A percentile compares a stretch with the other conserved stretches of the same genome.
Evolutionary conservation across 139 green algal genomes (phyloP).

Genomic region (Chlamydomonas sp.): DNA sequence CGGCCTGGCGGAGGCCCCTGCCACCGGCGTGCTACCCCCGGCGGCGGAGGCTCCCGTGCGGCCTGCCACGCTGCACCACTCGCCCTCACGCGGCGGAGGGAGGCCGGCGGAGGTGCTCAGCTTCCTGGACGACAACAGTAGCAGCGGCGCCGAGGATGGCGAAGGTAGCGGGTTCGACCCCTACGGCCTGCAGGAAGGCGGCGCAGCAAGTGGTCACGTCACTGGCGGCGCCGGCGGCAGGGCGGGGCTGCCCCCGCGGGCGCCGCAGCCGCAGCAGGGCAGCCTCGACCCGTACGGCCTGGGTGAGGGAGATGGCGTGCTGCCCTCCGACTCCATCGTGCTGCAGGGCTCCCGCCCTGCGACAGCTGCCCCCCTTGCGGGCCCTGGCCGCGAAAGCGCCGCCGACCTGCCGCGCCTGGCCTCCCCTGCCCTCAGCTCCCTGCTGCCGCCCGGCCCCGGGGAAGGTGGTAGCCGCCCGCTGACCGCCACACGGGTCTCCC

Average conservation of each 20-base stretch:
- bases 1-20: not conserved
- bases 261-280: not conserved
- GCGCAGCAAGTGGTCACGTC: too few species aligned
- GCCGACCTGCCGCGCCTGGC: slow-evolving; percentile 21
- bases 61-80: not conserved
- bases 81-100: not conserved
- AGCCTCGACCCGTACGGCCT: slow-evolving; percentile 7
- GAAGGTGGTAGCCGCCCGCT: not conserved
- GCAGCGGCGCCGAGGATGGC: not conserved
- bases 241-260: not conserved
- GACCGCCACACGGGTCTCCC: not conserved
- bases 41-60: not conserved
- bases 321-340: not conserved
- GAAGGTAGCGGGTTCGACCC: not conserved
- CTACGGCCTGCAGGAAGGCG: too few species aligned
- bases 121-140: slow-evolving; percentile 13
- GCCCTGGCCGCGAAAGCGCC: not conserved
- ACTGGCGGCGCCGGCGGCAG: too few species aligned
- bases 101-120: slow-evolving; percentile 18
- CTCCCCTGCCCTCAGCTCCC: not conserved
- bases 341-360: not conserved
- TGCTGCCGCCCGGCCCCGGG: not conserved
- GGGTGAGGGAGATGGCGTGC: not conserved
- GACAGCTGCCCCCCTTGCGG: not conserved
- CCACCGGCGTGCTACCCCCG: too few species aligned